A percentile compares a stretch with the other conserved stretches of the same genome.
phyloP scores from a whole-genome alignment of 2,329 filamentous ascomycete genomes.

The Beauveria scarabaeidicola region DNA sequence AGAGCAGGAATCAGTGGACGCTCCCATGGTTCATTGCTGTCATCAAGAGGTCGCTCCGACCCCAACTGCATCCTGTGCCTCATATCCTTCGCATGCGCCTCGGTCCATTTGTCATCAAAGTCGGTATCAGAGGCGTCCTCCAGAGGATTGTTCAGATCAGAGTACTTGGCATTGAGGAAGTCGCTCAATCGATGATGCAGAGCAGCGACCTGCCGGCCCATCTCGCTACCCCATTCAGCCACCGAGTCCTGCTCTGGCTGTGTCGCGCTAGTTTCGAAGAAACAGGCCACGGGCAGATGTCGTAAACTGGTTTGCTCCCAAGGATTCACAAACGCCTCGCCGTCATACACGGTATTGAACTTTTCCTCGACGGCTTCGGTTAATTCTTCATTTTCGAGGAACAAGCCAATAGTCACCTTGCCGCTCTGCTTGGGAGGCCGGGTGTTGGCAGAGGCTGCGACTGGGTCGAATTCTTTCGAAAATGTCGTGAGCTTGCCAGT shows the following conservation, averaged over 20 bases:
- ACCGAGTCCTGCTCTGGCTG: not conserved
- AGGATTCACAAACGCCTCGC: not conserved
- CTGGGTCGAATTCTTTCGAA: no score
- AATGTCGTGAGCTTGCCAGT: no score
- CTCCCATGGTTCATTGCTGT: not conserved
- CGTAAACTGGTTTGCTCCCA: not conserved
- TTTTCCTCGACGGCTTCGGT: not conserved
- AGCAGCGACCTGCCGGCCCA: not conserved
- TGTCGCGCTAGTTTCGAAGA: not conserved
- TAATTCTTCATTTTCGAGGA: not conserved
- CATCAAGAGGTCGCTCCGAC: not conserved
- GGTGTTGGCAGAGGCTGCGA: not conserved
- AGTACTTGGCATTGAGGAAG: not conserved
- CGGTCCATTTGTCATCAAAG: not conserved
- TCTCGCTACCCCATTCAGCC: not conserved
- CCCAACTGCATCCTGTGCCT: not conserved
- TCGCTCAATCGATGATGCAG: not conserved
- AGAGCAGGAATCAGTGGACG: not conserved
- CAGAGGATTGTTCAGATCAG: not conserved
- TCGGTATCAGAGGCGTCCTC: not conserved
- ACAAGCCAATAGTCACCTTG: not conserved
- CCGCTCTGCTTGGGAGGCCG: not conserved
- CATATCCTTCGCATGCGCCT: not conserved
- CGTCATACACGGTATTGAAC: not conserved
- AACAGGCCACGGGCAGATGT: not conserved